phyloP scores from a whole-genome alignment of 1,284 basidiomycete genomes.

The Cutaneotrichosporon sp. region DNA sequence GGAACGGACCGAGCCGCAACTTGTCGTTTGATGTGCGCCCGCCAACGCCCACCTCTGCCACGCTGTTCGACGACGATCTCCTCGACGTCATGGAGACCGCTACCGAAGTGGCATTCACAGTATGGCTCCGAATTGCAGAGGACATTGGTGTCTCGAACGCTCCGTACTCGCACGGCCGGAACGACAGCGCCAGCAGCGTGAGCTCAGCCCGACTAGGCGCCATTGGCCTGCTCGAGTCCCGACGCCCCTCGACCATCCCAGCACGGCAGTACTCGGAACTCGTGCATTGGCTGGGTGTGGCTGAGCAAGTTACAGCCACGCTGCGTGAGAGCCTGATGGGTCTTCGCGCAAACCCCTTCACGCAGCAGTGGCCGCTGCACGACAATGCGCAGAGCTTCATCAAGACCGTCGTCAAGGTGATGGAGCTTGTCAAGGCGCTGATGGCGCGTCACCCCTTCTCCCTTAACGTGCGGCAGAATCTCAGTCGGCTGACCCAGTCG shows the following conservation, averaged over 20 bases:
- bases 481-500: constrained; percentile 47
- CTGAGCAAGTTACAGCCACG: constrained; percentile 39
- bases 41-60: constrained; percentile 44
- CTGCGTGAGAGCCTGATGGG: constrained; percentile 40
- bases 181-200: constrained; percentile 13
- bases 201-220: constrained; percentile 14
- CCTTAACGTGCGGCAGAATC: constrained; percentile 34
- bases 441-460: constrained; percentile 44
- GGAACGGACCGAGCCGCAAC: constrained; percentile 22
- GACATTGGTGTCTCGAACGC: constrained; percentile 42
- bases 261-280: constrained; percentile 38
- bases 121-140: constrained; percentile 51
- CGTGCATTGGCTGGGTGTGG: constrained; percentile 34
- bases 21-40: constrained; percentile 43
- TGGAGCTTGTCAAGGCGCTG: constrained; percentile 47
- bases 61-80: constrained; percentile 50
- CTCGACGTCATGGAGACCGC: constrained; percentile 51
- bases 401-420: constrained; percentile 50
- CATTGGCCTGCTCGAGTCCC: constrained; percentile 11
- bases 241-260: constrained; percentile 32
- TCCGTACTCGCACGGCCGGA: constrained; percentile 15
- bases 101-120: constrained; percentile 49
- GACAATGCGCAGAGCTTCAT: constrained; percentile 42
- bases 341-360: constrained; percentile 35
- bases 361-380: constrained; percentile 29